Percentiles rank a stretch among this genome's conserved stretches.
These are phyloP conservation scores for Cucurbitaria berberidis DNA, from an alignment of 2,329 filamentous ascomycete genomes.

Conservation along the genomic window DNA sequence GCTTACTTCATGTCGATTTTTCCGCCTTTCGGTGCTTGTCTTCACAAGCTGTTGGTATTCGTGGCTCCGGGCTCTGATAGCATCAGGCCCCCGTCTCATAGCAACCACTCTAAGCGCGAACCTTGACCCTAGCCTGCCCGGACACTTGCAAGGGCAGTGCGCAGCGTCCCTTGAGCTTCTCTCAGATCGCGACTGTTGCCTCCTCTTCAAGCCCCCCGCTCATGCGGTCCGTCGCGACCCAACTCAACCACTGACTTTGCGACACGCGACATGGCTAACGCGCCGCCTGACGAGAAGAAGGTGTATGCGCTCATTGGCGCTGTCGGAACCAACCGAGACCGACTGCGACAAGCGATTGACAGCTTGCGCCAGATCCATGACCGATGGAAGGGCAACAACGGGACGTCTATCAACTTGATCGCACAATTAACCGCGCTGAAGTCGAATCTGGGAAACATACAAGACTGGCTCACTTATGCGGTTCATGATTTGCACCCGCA, in stretches of 20 bases:
- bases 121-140: slow-evolving; percentile 7
- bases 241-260: slow-evolving; percentile 9
- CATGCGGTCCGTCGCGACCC: slow-evolving; percentile 7
- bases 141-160: slow-evolving; percentile 4
- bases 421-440: slow-evolving; percentile 44
- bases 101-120: slow-evolving; percentile 15
- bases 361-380: slow-evolving; percentile 45
- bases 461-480: slow-evolving; percentile 44
- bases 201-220: slow-evolving; percentile 2
- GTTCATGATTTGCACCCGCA: slow-evolving; percentile 45
- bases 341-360: slow-evolving; percentile 41
- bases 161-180: slow-evolving; percentile 1
- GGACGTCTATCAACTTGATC: slow-evolving; percentile 44
- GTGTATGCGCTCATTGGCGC: slow-evolving; percentile 37
- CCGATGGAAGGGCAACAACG: slow-evolving; percentile 39
- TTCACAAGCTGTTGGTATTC: slow-evolving; percentile 4
- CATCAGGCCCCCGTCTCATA: slow-evolving; percentile 8
- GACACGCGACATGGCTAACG: slow-evolving; percentile 27
- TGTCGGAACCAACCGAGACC: slow-evolving; percentile 37
- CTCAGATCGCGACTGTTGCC: slow-evolving; percentile 5
- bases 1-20: neutral
- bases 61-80: slow-evolving; percentile 6
- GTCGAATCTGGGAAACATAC: slow-evolving; percentile 42
- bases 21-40: slow-evolving; percentile 10
- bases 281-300: slow-evolving; percentile 36